These are phyloP conservation scores for Tolypocladium paradoxum DNA, from an alignment of 2,329 filamentous ascomycete genomes.

Conservation along the genomic window DNA sequence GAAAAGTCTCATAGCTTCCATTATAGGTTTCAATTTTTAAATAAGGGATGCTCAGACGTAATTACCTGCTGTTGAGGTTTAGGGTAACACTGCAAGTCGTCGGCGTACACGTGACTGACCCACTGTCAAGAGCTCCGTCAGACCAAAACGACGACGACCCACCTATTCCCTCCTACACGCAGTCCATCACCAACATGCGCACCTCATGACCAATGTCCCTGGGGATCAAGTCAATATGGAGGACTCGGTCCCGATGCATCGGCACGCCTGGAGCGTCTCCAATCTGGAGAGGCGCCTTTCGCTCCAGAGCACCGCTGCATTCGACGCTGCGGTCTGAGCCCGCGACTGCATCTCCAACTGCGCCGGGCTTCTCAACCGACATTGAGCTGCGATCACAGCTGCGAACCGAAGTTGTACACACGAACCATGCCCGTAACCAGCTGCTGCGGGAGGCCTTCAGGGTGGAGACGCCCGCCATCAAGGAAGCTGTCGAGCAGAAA, in stretches of 20 bases:
- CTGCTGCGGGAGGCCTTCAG: conserved; percentile 19
- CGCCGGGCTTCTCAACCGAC: conserved; percentile 1
- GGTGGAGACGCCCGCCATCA: conserved; percentile 8
- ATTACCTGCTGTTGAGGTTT: too few relatives aligned
- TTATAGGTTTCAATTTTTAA: neutral
- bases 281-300: conserved; percentile 10
- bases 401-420: neutral
- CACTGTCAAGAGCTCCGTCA: neutral
- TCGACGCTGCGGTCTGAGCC: neutral
- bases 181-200: conserved; percentile 17
- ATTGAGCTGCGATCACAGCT: neutral
- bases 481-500: conserved; percentile 10
- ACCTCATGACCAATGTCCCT: conserved; percentile 34
- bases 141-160: neutral
- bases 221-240: conserved; percentile 32
- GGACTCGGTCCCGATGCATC: conserved; percentile 25
- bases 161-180: neutral
- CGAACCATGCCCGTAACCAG: conserved; percentile 13
- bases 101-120: neutral
- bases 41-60: too few relatives aligned
- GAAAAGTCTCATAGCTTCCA: neutral
- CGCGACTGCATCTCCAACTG: neutral
- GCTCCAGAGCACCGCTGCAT: conserved; percentile 4
- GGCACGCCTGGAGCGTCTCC: conserved; percentile 12
- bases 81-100: neutral